phyloP scores from a whole-genome alignment of 2,329 filamentous ascomycete genomes.

The Thelonectria olida region DNA sequence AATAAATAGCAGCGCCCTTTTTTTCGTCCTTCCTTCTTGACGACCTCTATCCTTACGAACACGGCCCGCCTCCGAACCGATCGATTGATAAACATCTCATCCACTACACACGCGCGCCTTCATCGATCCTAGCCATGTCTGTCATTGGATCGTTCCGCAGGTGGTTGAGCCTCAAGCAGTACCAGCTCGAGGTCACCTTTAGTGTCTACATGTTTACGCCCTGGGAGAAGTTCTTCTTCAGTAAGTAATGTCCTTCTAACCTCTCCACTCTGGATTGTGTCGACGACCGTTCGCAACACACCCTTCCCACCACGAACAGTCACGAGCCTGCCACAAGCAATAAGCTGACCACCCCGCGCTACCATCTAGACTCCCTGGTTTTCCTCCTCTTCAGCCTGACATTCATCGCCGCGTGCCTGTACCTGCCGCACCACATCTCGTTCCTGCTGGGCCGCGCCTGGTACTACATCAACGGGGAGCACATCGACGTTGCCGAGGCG shows the following conservation, averaged over 20 bases:
- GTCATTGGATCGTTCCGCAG: conserved; percentile 68
- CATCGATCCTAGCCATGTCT: conserved; percentile 42
- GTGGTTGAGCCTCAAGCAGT: conserved; percentile 94
- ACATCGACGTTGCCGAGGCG: conserved; percentile 57
- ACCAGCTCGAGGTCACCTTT: conserved; percentile 98
- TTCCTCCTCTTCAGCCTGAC: conserved; percentile 91
- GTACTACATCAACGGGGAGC: conserved; percentile 94
- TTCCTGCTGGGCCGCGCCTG: conserved; percentile 85
- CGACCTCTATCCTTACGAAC: neutral
- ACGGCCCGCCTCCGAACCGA: neutral
- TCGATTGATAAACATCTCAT: neutral
- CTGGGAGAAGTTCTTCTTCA: conserved; percentile 96
- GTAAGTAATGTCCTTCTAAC: conserved; percentile 62
- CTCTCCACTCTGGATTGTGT: neutral
- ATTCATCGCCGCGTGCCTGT: conserved; percentile 86
- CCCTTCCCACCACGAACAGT: neutral
- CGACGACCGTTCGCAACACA: neutral
- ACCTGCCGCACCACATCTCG: conserved; percentile 90
- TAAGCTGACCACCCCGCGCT: conserved; percentile 41
- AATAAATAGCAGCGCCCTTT: neutral
- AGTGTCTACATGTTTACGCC: conserved; percentile 97
- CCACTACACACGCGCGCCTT: neutral
- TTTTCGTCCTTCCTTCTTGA: neutral
- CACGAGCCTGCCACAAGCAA: neutral
- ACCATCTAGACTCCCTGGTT: conserved; percentile 78